A percentile compares a stretch with the other conserved stretches of the same genome.
These are phyloP conservation scores for Diutina pseudorugosa DNA, from an alignment of 1,139 yeast species.

Conservation along the genomic window DNA sequence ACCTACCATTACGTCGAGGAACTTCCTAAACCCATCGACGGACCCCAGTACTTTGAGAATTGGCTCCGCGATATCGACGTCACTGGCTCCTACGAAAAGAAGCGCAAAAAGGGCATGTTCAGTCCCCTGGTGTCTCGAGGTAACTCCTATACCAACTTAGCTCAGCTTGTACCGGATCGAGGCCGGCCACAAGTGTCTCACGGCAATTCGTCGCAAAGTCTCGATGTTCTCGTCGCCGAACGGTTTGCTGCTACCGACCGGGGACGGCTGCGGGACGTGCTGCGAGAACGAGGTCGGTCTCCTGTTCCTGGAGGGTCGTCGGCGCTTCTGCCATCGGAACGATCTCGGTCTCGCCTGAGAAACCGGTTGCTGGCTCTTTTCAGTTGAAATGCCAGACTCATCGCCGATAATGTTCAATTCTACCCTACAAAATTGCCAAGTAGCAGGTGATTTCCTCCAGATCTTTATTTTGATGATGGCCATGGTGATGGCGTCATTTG, in stretches of 20 bases:
- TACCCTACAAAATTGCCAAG: too few relatives aligned
- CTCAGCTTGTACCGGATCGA: constrained; percentile 1
- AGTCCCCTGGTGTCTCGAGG: background rate
- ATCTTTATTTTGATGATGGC: too few relatives aligned
- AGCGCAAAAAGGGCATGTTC: constrained; percentile 3
- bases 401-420: background rate
- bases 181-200: background rate
- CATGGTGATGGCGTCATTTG: too few relatives aligned
- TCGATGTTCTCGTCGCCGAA: background rate
- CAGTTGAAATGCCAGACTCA: background rate
- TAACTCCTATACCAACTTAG: background rate
- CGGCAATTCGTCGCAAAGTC: background rate
- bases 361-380: background rate
- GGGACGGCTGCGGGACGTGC: background rate
- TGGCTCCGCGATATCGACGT: constrained; percentile 10
- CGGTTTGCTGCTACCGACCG: background rate
- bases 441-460: too few relatives aligned
- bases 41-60: constrained; percentile 9
- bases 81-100: constrained; percentile 9
- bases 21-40: constrained; percentile 8
- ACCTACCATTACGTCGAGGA: constrained; percentile 26
- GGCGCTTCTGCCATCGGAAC: background rate
- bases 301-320: background rate
- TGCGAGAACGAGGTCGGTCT: background rate
- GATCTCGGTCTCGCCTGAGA: constrained; percentile 1